Evolutionary conservation across 495 filamentous ascomycete genomes (phyloP).

Genomic region (Pseudomonodictys pantanalensis): DNA sequence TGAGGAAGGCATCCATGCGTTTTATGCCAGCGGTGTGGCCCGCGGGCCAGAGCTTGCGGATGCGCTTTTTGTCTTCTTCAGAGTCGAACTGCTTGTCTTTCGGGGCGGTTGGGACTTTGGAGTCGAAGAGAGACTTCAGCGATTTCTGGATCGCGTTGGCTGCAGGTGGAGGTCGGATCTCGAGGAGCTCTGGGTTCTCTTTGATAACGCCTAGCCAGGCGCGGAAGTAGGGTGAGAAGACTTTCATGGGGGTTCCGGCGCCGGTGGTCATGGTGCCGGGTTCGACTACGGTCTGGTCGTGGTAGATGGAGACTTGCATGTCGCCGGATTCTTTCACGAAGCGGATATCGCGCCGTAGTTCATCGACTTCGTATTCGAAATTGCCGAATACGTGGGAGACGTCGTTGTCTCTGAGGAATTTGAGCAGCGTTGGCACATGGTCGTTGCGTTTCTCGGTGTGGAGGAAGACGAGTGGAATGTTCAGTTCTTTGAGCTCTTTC

Average conservation of each 20-base stretch:
- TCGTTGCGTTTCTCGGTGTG: slow-evolving; percentile 38
- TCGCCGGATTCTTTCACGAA: slow-evolving; percentile 33
- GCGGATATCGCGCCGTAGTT: slow-evolving; percentile 50
- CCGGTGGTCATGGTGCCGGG: slow-evolving; percentile 41
- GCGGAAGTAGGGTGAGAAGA: slow-evolving; percentile 46
- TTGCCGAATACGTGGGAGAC: slow-evolving; percentile 52
- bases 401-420: slow-evolving; percentile 44
- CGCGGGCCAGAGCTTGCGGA: slow-evolving; percentile 46
- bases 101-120: slow-evolving; percentile 35
- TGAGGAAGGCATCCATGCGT: slow-evolving; percentile 43
- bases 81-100: slow-evolving; percentile 44
- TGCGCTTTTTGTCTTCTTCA: slow-evolving; percentile 36
- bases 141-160: slow-evolving; percentile 34
- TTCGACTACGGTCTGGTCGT: slow-evolving; percentile 46
- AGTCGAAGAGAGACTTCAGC: slow-evolving; percentile 38
- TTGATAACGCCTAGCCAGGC: slow-evolving; percentile 42
- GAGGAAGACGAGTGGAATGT: slow-evolving; percentile 44
- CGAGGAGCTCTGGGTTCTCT: slow-evolving; percentile 36
- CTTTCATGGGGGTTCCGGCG: slow-evolving; percentile 44
- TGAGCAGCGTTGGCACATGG: slow-evolving; percentile 37
- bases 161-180: slow-evolving; percentile 32
- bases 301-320: slow-evolving; percentile 32
- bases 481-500: slow-evolving; percentile 40
- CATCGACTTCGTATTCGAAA: slow-evolving; percentile 61
- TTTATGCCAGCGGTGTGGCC: slow-evolving; percentile 44